These are phyloP conservation scores for Pneumocystis carinii DNA, from an alignment of 1,139 yeast genomes.

Conservation along the genomic window DNA sequence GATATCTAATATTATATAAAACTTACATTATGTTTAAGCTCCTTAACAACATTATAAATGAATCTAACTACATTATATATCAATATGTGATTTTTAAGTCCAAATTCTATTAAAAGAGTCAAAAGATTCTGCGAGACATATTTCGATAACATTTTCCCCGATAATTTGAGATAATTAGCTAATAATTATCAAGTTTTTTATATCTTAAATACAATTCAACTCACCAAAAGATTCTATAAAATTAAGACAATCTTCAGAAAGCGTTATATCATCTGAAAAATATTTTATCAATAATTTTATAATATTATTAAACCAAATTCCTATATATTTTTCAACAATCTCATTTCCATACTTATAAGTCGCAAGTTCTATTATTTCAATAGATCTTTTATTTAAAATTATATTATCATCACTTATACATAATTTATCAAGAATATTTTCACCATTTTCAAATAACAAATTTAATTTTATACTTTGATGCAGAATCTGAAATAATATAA, in stretches of 20 bases:
- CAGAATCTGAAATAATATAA: neutral
- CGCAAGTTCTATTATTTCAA: neutral
- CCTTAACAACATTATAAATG: conserved; percentile 1
- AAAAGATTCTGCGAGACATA: conserved; percentile 1
- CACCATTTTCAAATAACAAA: neutral
- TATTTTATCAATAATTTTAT: conserved; percentile 2
- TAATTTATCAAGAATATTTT: neutral
- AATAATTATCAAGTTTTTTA: neutral
- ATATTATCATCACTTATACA: neutral
- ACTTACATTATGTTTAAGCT: neutral
- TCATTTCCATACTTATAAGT: neutral
- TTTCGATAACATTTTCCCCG: neutral
- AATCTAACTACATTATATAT: conserved; percentile 1
- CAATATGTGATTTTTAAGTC: conserved; percentile 6
- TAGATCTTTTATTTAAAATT: neutral
- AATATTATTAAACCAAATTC: neutral
- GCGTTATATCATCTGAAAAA: conserved; percentile 5
- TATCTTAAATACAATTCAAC: neutral
- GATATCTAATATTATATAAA: neutral
- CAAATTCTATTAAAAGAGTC: conserved; percentile 6
- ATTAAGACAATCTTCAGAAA: neutral
- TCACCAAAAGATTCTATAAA: neutral
- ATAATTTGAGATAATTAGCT: neutral
- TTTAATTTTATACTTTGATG: neutral
- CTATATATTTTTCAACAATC: neutral